Evolutionary conservation across 2,329 filamentous ascomycete species (phyloP), one percentile per base, ranked within the genome.

Genomic region (Bipolaris victoriae): DNA sequence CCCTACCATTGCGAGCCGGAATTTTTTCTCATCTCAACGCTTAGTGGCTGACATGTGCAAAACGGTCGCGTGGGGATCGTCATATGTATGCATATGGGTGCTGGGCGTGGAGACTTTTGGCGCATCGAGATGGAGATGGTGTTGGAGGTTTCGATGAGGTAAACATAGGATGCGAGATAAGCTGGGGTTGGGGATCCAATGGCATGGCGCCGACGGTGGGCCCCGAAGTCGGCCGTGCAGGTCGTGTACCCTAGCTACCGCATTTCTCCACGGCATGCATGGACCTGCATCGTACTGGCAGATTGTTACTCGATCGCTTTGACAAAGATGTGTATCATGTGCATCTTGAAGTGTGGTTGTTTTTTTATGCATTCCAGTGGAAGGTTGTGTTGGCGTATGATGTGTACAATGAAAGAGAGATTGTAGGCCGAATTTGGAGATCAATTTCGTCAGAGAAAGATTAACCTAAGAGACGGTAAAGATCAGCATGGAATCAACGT

Each of bases 111-210:
- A 68, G 57, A 49, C 26, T 24, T 41, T 31, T 20, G 24, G 18
- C 13, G 18, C 24, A 9, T 46, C 39, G 16, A 10, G 40, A 41
- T 44, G 58, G 45, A 49, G 52, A 58, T 62, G 61, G 55, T 57
- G 48, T 66, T 58, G 40, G 58, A 46, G 56, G 58, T 60, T 65
- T 61, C 48, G 57, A 63, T 69, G 64, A 68, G 66, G 65, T 69
- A 69, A 69, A 55, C 55, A 26, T 13, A n/a, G 58, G 54, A 59
- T 54, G 47, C 48, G 52, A 62, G 67, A 68, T 69, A 69, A 67
- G 64, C 46, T 48, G 41, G 49, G n/a, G n/a, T 7, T 6, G 15
- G 35, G 16, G 22, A 22, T 5, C 65, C 65, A 67, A 68, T 68
- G 6, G 50, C 45, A 44, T n/a, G 4, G 36, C 47, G 36, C 43